phyloP scores from a whole-genome alignment of 345 rosid species.

The Passiflora organensis region DNA sequence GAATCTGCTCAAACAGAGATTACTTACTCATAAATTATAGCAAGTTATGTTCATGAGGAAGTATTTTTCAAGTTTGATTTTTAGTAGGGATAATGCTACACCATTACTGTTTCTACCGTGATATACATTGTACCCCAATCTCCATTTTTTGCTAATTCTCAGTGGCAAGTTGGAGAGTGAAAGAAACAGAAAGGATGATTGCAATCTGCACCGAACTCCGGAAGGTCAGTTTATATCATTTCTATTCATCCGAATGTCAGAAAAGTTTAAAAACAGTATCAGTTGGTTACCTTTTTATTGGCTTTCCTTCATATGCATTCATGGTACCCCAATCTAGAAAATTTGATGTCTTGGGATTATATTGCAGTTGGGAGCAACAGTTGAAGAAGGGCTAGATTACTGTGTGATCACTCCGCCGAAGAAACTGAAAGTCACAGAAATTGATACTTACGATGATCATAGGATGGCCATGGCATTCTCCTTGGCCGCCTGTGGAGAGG shows the following conservation, averaged over 20 bases:
- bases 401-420: slow-evolving; percentile 94
- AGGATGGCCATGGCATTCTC: slow-evolving; percentile 99
- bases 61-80: too few relatives aligned
- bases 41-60: too few relatives aligned
- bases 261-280: too few relatives aligned
- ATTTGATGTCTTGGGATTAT: slow-evolving; percentile 1
- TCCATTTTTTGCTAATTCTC: slow-evolving; percentile 4
- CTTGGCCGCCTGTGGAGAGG: slow-evolving; percentile 92
- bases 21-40: too few relatives aligned
- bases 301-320: too few relatives aligned
- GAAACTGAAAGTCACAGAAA: slow-evolving; percentile 60
- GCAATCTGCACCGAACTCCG: slow-evolving; percentile 93
- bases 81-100: too few relatives aligned
- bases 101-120: not conserved
- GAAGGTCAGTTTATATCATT: slow-evolving; percentile 43
- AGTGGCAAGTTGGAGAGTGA: slow-evolving; percentile 99
- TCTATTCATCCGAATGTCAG: not conserved
- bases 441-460: slow-evolving; percentile 94
- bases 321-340: too few relatives aligned
- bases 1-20: too few relatives aligned
- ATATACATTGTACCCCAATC: not conserved
- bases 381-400: slow-evolving; percentile 93
- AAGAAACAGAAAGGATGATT: slow-evolving; percentile 95
- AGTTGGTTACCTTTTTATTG: not conserved
- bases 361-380: slow-evolving; percentile 87